phyloP scores from a whole-genome alignment of 169 alveolate species.

The Plasmodium fragile region DNA sequence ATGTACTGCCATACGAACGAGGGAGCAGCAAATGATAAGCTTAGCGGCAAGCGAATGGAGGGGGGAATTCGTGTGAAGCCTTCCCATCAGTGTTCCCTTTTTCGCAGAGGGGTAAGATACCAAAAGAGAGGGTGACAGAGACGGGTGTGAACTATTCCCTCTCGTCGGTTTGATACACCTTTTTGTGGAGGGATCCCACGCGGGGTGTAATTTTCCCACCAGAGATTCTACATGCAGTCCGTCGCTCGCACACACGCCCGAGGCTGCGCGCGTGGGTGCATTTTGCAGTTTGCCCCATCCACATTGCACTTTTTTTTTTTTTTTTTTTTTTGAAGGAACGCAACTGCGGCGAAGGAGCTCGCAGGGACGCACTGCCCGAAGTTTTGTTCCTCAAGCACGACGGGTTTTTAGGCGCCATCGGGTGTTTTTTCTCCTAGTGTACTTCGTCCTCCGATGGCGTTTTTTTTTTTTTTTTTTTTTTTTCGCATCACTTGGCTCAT shows the following conservation, averaged over 20 bases:
- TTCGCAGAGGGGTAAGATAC: not conserved
- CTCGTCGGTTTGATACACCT: not conserved
- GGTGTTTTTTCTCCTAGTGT: constrained; percentile 87
- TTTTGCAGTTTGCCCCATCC: not conserved
- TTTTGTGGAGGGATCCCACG: not conserved
- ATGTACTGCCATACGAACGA: constrained; percentile 25
- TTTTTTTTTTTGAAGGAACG: constrained; percentile 37
- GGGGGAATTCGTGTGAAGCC: not conserved
- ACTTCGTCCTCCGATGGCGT: not conserved
- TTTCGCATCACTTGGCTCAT: not conserved
- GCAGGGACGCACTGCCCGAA: constrained; percentile 41
- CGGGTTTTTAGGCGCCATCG: constrained; percentile 94
- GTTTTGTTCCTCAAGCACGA: constrained; percentile 87
- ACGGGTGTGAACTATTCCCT: not conserved
- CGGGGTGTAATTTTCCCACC: not conserved
- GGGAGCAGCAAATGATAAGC: not conserved
- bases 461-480: too few species aligned
- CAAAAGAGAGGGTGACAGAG: not conserved
- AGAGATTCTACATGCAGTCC: not conserved
- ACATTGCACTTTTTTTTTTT: not conserved
- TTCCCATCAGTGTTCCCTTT: not conserved
- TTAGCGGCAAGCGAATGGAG: not conserved
- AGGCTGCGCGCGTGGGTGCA: not conserved
- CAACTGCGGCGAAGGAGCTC: not conserved
- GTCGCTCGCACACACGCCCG: not conserved